Percentiles rank a stretch among this genome's conserved stretches.
Evolutionary conservation across 2,329 filamentous ascomycete genomes (phyloP).

Genomic region (Aureobasidium sp.): DNA sequence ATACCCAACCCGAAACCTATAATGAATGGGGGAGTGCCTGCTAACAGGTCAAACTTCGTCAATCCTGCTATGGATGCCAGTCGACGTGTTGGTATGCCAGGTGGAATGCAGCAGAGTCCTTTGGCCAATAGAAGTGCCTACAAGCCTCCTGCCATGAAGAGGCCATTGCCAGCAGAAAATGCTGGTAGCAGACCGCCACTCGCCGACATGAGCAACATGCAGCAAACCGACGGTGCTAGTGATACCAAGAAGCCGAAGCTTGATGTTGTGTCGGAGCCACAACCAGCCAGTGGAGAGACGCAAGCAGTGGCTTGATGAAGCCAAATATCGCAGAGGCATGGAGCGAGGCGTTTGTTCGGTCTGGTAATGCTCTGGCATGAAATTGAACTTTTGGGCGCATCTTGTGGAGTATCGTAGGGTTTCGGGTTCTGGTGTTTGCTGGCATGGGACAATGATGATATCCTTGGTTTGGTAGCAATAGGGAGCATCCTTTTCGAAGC

Average conservation of each 20-base stretch:
- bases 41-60: slow-evolving; percentile 35
- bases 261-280: slow-evolving; percentile 19
- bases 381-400: background rate
- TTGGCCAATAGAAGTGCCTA: slow-evolving; percentile 39
- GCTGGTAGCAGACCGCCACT: slow-evolving; percentile 28
- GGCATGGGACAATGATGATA: background rate
- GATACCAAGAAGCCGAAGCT: slow-evolving; percentile 37
- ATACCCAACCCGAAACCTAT: background rate
- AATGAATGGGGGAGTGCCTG: background rate
- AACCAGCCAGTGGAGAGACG: slow-evolving; percentile 3
- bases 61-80: slow-evolving; percentile 42
- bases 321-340: background rate
- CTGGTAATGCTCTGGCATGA: background rate
- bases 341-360: slow-evolving; percentile 4
- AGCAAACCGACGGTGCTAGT: slow-evolving; percentile 27
- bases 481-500: background rate
- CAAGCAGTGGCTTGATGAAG: slow-evolving; percentile 10
- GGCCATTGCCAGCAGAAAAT: slow-evolving; percentile 24
- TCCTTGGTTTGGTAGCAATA: slow-evolving; percentile 9
- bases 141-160: slow-evolving; percentile 37
- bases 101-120: slow-evolving; percentile 34
- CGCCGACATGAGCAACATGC: slow-evolving; percentile 42
- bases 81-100: slow-evolving; percentile 45
- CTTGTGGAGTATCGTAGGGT: background rate
- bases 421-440: slow-evolving; percentile 3